Conservation (phyloP, 345 rosid genomes). For the Citrus maxima region DNA sequence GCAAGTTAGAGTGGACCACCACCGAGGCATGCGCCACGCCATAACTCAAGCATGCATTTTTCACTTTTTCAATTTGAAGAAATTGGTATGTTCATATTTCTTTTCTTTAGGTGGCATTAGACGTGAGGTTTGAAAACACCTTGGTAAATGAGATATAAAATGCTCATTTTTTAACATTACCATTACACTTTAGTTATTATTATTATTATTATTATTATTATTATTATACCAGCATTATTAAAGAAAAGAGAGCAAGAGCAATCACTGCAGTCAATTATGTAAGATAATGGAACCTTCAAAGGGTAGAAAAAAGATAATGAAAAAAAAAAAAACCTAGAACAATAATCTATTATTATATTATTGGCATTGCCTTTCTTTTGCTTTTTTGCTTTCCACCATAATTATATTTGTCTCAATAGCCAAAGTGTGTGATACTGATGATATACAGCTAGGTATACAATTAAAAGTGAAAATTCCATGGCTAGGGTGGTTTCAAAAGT, state of each 20-base stretch:
- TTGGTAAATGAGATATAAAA: neutral
- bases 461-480: neutral
- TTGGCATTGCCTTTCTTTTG: neutral
- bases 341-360: too few species aligned
- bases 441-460: neutral
- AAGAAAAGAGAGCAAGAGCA: neutral
- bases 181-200: neutral
- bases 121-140: neutral
- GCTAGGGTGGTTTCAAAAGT: neutral
- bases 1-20: neutral
- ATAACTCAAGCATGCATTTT: neutral
- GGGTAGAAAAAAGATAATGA: constrained; percentile 7
- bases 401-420: constrained; percentile 13
- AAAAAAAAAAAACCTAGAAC: neutral
- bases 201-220: too few species aligned
- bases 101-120: neutral
- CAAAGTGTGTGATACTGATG: neutral
- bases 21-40: neutral
- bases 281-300: constrained; percentile 14
- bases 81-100: neutral
- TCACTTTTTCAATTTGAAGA: neutral
- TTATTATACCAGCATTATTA: neutral
- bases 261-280: constrained; percentile 7
- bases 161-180: neutral
- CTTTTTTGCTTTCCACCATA: neutral